A percentile compares a stretch with the other conserved stretches of the same genome.
These are phyloP conservation scores for Hypocreales sp. DNA, from an alignment of 2,329 filamentous ascomycete genomes.

Conservation along the genomic window DNA sequence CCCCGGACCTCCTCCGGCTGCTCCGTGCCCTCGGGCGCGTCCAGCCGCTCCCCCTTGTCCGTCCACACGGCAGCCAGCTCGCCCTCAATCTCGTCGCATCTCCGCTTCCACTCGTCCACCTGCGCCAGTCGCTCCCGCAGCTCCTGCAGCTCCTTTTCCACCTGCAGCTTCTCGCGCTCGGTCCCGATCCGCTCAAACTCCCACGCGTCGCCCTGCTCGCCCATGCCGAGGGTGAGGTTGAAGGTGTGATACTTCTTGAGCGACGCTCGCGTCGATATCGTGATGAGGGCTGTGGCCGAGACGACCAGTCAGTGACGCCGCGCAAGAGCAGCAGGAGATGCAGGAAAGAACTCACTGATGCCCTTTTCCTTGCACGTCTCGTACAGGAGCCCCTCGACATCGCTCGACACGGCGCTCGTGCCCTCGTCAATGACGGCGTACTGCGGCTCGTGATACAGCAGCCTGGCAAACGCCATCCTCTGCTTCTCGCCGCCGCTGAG, in stretches of 20 bases:
- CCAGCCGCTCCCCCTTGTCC: constrained; percentile 31
- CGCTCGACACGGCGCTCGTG: constrained; percentile 82
- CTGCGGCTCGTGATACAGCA: constrained; percentile 87
- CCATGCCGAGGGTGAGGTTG: constrained; percentile 72
- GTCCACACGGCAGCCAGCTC: constrained; percentile 57
- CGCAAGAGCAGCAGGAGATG: neutral
- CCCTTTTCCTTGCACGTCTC: constrained; percentile 85
- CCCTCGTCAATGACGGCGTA: constrained; percentile 95
- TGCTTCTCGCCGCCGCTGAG: constrained; percentile 97
- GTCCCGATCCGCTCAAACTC: constrained; percentile 89
- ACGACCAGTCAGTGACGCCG: constrained; percentile 4
- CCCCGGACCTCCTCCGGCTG: constrained; percentile 2
- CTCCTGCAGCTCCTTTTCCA: constrained; percentile 81
- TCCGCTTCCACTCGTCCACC: constrained; percentile 70
- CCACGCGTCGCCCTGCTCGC: constrained; percentile 74
- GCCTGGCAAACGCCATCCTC: constrained; percentile 74
- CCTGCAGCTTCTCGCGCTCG: constrained; percentile 79
- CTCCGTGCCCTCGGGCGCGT: constrained; percentile 27
- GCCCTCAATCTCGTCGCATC: constrained; percentile 64
- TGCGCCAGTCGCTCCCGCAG: constrained; percentile 64
- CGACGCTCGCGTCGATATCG: constrained; percentile 85
- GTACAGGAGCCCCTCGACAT: constrained; percentile 88
- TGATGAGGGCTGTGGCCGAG: constrained; percentile 59
- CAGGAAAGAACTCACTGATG: constrained; percentile 52
- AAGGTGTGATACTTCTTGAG: constrained; percentile 93